Percentiles rank a stretch among this genome's conserved stretches.
These are phyloP conservation scores for carrot (Daucus carota) DNA, from an alignment of 129 eudicot species.

Conservation along the genomic window DNA sequence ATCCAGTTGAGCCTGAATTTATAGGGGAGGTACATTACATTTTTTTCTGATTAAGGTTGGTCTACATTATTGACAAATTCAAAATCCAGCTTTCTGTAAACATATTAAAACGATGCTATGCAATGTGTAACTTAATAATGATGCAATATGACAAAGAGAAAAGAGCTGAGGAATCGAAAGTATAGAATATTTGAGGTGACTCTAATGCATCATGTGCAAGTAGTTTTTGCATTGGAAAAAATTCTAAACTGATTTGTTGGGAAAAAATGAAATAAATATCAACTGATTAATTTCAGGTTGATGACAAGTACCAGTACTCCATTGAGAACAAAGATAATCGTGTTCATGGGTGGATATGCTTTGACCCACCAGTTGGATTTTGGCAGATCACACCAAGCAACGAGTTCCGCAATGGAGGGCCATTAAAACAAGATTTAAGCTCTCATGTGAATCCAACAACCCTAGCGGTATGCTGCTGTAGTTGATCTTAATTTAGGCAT, in stretches of 20 bases:
- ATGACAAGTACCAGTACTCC: conserved; percentile 78
- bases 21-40: conserved; percentile 38
- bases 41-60: background rate
- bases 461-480: conserved; percentile 40
- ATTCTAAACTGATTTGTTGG: background rate
- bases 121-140: background rate
- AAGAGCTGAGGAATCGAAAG: background rate
- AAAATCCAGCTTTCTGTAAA: background rate
- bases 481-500: background rate
- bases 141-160: background rate
- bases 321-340: conserved; percentile 46
- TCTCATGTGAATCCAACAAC: conserved; percentile 74
- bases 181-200: background rate
- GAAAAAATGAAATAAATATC: background rate
- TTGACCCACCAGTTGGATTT: conserved; percentile 53
- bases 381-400: conserved; percentile 73
- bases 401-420: conserved; percentile 78
- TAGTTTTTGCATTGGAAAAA: background rate
- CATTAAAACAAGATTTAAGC: conserved; percentile 61
- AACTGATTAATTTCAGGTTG: conserved; percentile 41
- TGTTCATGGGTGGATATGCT: conserved; percentile 70
- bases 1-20: conserved; percentile 46
- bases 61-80: background rate
- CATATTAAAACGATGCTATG: background rate
- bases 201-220: background rate